phyloP scores from a whole-genome alignment of 805 yeast genomes.

The Millerozyma miso region DNA sequence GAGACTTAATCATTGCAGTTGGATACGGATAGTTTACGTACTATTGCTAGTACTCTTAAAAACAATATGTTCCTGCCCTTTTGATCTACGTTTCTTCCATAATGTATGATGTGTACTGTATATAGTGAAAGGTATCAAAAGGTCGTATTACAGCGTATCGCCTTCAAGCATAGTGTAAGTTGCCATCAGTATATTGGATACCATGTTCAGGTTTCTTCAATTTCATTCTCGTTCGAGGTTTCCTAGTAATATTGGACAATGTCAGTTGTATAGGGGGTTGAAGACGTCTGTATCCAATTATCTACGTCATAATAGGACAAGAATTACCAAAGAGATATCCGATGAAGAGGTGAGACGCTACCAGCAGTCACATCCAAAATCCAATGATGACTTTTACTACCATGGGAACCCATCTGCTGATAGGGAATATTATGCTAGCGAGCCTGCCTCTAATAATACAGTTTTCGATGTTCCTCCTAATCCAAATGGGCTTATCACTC shows the following conservation, averaged over 20 bases:
- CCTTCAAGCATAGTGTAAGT: too few species aligned
- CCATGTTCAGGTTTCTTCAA: background rate
- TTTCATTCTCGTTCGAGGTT: background rate
- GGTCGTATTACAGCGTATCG: background rate
- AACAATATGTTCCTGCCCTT: too few species aligned
- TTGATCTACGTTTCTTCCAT: too few species aligned
- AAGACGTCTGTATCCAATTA: background rate
- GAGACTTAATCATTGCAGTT: too few species aligned
- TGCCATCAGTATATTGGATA: background rate
- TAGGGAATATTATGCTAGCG: slow-evolving; percentile 14
- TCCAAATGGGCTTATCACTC: slow-evolving; percentile 48
- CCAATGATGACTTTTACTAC: slow-evolving; percentile 18
- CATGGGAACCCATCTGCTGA: slow-evolving; percentile 24
- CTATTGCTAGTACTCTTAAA: too few species aligned
- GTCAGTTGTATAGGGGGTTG: background rate
- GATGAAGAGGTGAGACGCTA: slow-evolving; percentile 30
- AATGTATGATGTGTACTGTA: background rate
- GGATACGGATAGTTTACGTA: too few species aligned
- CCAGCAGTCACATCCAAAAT: slow-evolving; percentile 7
- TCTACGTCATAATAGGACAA: slow-evolving; percentile 15
- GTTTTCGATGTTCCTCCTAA: slow-evolving; percentile 37
- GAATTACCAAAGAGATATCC: slow-evolving; percentile 30
- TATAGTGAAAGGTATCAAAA: background rate
- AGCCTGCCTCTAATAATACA: slow-evolving; percentile 28
- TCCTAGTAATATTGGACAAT: background rate